Conservation (phyloP, 2,329 filamentous ascomycete species). For the Aspergillus melleus region DNA sequence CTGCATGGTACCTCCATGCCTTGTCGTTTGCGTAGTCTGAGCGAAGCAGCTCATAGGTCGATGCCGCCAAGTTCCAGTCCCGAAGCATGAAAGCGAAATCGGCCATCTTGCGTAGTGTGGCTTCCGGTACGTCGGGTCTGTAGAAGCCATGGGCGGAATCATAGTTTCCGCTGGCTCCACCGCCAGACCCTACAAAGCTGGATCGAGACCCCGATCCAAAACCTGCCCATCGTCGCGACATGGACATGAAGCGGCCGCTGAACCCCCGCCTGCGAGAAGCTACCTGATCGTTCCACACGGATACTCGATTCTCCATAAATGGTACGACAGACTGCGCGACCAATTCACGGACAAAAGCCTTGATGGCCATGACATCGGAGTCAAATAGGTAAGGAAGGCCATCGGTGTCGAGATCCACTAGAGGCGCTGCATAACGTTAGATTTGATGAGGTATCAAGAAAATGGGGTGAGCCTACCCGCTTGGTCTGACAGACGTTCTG, state of each 20-base stretch:
- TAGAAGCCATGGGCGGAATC: slow-evolving; percentile 79
- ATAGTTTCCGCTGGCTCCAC: slow-evolving; percentile 62
- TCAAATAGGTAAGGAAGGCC: slow-evolving; percentile 78
- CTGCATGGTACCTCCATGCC: slow-evolving; percentile 93
- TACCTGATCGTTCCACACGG: slow-evolving; percentile 96
- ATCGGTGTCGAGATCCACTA: slow-evolving; percentile 65
- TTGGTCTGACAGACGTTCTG: slow-evolving; percentile 73
- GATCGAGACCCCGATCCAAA: slow-evolving; percentile 70
- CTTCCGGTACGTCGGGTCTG: slow-evolving; percentile 78
- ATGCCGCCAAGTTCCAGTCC: slow-evolving; percentile 90
- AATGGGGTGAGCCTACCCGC: slow-evolving; percentile 48
- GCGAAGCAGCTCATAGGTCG: slow-evolving; percentile 85
- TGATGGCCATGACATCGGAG: slow-evolving; percentile 84
- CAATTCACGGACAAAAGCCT: slow-evolving; percentile 88
- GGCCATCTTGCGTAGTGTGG: slow-evolving; percentile 86
- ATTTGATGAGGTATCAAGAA: background rate
- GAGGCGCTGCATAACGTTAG: slow-evolving; percentile 30
- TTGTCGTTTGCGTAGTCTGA: slow-evolving; percentile 93
- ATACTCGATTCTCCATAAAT: slow-evolving; percentile 89
- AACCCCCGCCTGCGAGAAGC: slow-evolving; percentile 86
- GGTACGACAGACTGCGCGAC: slow-evolving; percentile 93
- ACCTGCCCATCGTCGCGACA: slow-evolving; percentile 85
- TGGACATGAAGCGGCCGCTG: slow-evolving; percentile 87
- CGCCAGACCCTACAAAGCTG: slow-evolving; percentile 50
- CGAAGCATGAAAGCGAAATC: slow-evolving; percentile 97